These are phyloP conservation scores for Viridothelium virens DNA, from an alignment of 495 filamentous ascomycete species.

Conservation along the genomic window DNA sequence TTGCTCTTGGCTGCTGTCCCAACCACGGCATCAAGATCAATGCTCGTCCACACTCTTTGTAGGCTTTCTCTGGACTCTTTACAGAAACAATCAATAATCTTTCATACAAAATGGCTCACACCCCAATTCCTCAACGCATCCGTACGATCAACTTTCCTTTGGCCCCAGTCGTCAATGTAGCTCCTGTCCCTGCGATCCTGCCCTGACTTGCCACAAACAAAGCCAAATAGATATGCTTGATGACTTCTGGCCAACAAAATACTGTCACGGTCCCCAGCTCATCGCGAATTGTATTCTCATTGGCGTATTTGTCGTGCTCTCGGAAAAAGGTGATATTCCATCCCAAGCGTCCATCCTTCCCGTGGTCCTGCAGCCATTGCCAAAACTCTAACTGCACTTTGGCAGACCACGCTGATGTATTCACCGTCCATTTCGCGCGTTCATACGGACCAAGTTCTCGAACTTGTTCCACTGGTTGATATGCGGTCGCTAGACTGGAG, in stretches of 20 bases:
- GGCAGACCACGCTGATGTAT: constrained; percentile 16
- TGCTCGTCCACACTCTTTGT: too few relatives aligned
- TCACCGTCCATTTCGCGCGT: constrained; percentile 25
- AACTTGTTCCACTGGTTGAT: constrained; percentile 15
- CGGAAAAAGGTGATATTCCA: neutral
- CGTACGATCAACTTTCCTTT: constrained; percentile 21
- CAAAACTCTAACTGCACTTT: constrained; percentile 21
- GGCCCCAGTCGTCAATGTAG: constrained; percentile 22
- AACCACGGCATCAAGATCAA: neutral
- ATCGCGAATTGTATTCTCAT: neutral
- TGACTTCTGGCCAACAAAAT: constrained; percentile 28
- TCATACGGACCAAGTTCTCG: constrained; percentile 20
- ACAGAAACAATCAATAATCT: neutral
- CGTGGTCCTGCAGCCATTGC: constrained; percentile 4
- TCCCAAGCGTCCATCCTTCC: neutral
- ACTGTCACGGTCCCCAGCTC: constrained; percentile 22
- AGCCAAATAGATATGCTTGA: constrained; percentile 26
- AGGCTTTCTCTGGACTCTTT: too few relatives aligned
- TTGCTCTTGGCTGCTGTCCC: neutral
- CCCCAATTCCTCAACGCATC: constrained; percentile 14
- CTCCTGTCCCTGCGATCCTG: constrained; percentile 17
- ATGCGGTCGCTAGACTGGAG: constrained; percentile 3
- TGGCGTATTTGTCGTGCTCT: constrained; percentile 4
- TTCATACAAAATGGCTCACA: neutral
- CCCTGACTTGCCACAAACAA: constrained; percentile 25